Conservation (phyloP, 2,329 filamentous ascomycete genomes). For the Amauroascus verrucosus region DNA sequence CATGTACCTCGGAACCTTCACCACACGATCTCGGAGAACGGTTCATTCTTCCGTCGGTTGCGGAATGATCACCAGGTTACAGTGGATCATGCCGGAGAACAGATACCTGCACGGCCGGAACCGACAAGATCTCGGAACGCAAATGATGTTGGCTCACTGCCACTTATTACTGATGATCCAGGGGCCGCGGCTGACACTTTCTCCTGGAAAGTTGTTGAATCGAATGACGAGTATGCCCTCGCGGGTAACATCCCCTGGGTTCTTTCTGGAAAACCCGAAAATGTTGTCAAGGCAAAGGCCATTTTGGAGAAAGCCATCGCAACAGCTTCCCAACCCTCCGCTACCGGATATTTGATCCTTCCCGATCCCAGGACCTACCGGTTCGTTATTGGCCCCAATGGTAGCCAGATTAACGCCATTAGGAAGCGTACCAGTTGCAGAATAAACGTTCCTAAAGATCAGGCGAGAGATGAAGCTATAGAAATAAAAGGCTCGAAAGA, state of each 20-base stretch:
- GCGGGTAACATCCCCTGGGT: constrained; percentile 62
- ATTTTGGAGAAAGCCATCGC: constrained; percentile 62
- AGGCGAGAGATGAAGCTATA: constrained; percentile 67
- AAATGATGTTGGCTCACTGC: constrained; percentile 51
- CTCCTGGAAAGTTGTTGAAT: constrained; percentile 72
- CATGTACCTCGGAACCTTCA: constrained; percentile 73
- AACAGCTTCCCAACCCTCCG: constrained; percentile 42
- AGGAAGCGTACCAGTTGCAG: constrained; percentile 85
- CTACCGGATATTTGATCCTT: constrained; percentile 77
- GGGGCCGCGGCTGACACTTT: constrained; percentile 55
- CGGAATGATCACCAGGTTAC: constrained; percentile 78
- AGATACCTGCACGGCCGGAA: constrained; percentile 59
- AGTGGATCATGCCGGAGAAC: constrained; percentile 78
- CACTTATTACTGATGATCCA: constrained; percentile 85
- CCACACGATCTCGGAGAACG: constrained; percentile 70
- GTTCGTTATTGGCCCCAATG: constrained; percentile 78
- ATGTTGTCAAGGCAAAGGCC: constrained; percentile 69
- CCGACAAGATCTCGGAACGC: constrained; percentile 42
- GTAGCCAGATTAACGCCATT: constrained; percentile 85
- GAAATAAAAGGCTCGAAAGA: constrained; percentile 72
- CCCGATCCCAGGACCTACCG: constrained; percentile 84
- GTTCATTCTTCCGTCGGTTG: constrained; percentile 84
- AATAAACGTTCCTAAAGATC: constrained; percentile 82
- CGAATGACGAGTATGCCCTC: constrained; percentile 17
- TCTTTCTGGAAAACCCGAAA: constrained; percentile 66